Evolutionary conservation across 225 moss, liverwort and hornwort species (phyloP), one percentile per base, ranked within the genome.

Genomic region (Antitrichia curtipendula): DNA sequence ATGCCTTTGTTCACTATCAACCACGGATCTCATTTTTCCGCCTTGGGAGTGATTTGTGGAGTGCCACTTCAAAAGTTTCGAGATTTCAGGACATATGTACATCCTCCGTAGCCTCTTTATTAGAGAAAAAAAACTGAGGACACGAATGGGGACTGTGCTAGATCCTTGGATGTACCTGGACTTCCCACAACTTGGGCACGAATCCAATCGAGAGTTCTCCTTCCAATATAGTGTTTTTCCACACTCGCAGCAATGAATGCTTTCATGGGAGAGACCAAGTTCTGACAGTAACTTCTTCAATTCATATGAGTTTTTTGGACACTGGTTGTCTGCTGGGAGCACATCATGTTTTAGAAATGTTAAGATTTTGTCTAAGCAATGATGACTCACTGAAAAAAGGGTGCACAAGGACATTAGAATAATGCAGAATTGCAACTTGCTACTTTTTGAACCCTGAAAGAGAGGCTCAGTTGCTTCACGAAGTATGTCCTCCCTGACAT

Each of bases 381-480:
- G 69, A 24, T 69, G 69, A 24, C 23, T 69, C 13, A 68, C 6
- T 38, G 68, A 68, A 36, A 64, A 64, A 5, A 34, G 19, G 18
- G 64, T 64, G 10, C 34, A 64, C 21, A 66, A n/a, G 11, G 66
- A 68, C 68, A 68, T 68, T 0, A 38, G 6, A 2, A 68, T 68
- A 7, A 69, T 40, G 8, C 40, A 7, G 2, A 69, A 69, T 24
- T 40, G 40, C 4, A 69, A 40, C 2, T 13, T 69, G 13, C 23
- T 69, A 24, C 22, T 7, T 0, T 2, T 0, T 0, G 23, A 24
- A 0, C 13, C 69, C 1, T 7, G 7, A 40, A 23, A 69, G 1
- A 66, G 11, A 21, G 66, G n/a, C n/a, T n/a, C n/a, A 11, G 12
- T 17, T 20, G n/a, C 66, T 66, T 66, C 21, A 3, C 3, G 19